A percentile compares a stretch with the other conserved stretches of the same genome.
Evolutionary conservation across 2,329 filamentous ascomycete genomes (phyloP).

Genomic region (Periconia sp.): DNA sequence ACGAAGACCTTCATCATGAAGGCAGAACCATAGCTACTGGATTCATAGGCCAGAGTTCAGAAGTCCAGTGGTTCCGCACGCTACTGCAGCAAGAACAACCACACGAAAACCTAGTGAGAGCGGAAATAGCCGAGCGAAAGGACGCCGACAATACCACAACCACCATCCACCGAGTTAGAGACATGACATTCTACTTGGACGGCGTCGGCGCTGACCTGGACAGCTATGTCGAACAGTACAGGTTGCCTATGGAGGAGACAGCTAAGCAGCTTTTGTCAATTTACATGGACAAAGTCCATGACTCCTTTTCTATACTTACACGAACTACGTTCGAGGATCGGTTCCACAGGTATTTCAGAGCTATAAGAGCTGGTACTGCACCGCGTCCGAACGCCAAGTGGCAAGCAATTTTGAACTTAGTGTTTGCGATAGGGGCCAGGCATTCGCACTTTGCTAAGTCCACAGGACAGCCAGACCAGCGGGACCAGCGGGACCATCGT

Average conservation of each 20-base stretch:
- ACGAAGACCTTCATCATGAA: conserved; percentile 35
- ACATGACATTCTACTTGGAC: conserved; percentile 43
- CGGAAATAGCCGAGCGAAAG: conserved; percentile 7
- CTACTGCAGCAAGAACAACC: conserved; percentile 26
- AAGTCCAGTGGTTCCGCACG: conserved; percentile 39
- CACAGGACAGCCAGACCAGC: conserved; percentile 28
- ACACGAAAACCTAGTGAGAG: conserved; percentile 13
- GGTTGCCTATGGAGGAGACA: conserved; percentile 36
- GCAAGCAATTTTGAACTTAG: conserved; percentile 49
- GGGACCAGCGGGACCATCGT: conserved; percentile 40
- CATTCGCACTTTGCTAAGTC: conserved; percentile 43
- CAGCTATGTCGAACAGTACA: conserved; percentile 35
- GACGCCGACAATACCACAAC: conserved; percentile 6
- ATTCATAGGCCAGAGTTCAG: conserved; percentile 41
- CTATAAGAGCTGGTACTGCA: conserved; percentile 23
- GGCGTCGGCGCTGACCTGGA: conserved; percentile 29
- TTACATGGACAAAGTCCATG: conserved; percentile 48
- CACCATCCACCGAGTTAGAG: conserved; percentile 34
- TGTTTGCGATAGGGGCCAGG: conserved; percentile 51
- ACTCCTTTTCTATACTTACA: conserved; percentile 46
- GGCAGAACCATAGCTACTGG: conserved; percentile 36
- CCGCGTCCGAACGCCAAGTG: conserved; percentile 34
- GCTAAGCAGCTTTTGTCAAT: conserved; percentile 41
- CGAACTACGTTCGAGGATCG: conserved; percentile 40
- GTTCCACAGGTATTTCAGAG: conserved; percentile 39